Conservation (phyloP, 2,329 filamentous ascomycete genomes). For the Leptographium radiaticola region DNA sequence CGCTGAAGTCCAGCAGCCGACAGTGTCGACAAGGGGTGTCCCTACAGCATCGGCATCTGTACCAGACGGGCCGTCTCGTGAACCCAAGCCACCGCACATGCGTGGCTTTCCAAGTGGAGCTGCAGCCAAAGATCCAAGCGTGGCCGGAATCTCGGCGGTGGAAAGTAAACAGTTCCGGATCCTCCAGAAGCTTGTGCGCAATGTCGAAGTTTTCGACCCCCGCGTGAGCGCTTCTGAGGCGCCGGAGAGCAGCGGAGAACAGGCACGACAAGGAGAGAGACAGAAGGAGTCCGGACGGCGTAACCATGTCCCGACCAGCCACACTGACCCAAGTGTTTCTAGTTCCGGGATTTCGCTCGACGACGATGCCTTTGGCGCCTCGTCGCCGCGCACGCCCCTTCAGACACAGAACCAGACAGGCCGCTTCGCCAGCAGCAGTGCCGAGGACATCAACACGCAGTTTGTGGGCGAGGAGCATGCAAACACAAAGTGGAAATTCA, state of each 20-base stretch:
- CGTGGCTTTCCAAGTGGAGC: constrained; percentile 8
- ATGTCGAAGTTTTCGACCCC: background rate
- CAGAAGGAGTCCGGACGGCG: background rate
- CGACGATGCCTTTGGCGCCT: background rate
- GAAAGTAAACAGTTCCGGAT: constrained; percentile 12
- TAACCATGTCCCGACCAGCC: background rate
- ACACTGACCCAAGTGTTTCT: constrained; percentile 14
- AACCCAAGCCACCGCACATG: constrained; percentile 12
- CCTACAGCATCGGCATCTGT: background rate
- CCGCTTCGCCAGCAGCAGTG: constrained; percentile 34
- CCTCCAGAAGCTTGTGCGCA: constrained; percentile 9
- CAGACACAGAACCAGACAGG: constrained; percentile 22
- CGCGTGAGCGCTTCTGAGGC: background rate
- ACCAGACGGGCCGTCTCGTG: background rate
- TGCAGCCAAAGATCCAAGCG: background rate
- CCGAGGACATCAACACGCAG: constrained; percentile 49
- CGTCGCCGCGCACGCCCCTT: constrained; percentile 10
- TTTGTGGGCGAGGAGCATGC: constrained; percentile 38
- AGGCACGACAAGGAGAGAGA: background rate
- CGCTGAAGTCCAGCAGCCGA: background rate
- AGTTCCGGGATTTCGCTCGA: constrained; percentile 40
- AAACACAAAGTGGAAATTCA: constrained; percentile 35
- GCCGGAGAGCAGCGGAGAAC: background rate
- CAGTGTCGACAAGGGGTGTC: background rate
- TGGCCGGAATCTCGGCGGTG: constrained; percentile 9